A percentile compares a stretch with the other conserved stretches of the same genome.
Conservation (phyloP, 106 monocot species). For the Dendrobium huoshanense region DNA sequence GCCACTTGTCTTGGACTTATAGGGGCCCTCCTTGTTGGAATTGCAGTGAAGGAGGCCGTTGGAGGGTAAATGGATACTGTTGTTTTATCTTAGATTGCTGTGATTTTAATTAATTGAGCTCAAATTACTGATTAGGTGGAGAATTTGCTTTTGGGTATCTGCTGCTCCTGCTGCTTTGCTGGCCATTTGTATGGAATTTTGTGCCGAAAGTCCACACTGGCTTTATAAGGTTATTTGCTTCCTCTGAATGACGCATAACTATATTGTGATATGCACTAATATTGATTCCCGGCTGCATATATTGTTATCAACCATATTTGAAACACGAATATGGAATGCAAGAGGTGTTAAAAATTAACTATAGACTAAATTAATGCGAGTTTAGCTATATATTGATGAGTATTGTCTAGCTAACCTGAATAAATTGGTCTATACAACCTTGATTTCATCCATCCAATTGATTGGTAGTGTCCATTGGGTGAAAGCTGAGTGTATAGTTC, state of each 20-base stretch:
- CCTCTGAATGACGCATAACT: neutral
- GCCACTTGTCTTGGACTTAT: slow-evolving; percentile 94
- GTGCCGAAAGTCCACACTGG: slow-evolving; percentile 97
- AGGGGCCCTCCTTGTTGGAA: slow-evolving; percentile 68
- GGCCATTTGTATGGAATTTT: slow-evolving; percentile 79
- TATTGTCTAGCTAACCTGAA: neutral
- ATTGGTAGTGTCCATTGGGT: neutral
- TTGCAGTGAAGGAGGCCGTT: slow-evolving; percentile 54
- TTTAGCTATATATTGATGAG: neutral
- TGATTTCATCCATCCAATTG: too few relatives aligned
- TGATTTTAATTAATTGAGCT: neutral
- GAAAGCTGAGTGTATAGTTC: neutral
- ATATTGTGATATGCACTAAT: neutral
- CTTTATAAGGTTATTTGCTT: slow-evolving; percentile 65
- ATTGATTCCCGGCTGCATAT: neutral
- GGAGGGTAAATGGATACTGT: slow-evolving; percentile 51
- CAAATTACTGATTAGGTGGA: slow-evolving; percentile 55
- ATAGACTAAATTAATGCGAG: too few relatives aligned
- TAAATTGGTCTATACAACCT: too few relatives aligned
- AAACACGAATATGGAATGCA: neutral
- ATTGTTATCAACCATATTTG: neutral
- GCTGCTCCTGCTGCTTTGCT: slow-evolving; percentile 64
- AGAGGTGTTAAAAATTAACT: too few relatives aligned
- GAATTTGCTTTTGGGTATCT: slow-evolving; percentile 93
- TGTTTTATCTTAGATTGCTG: neutral